Evolutionary conservation across 768 basidiomycete genomes (phyloP).

Genomic region (Mycena belliarum): DNA sequence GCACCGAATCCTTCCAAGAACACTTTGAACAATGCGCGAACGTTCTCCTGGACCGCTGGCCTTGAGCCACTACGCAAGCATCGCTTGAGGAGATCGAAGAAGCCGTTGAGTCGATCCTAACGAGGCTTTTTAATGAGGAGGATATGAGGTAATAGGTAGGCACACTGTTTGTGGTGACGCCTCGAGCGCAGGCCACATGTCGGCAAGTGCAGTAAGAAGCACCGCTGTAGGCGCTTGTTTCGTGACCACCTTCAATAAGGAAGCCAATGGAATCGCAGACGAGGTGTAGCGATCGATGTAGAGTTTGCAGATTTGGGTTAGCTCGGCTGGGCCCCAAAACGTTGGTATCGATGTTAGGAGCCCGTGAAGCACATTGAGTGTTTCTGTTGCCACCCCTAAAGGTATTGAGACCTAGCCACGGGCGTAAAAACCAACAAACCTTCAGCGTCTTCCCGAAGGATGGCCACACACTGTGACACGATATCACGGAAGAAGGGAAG

Average conservation of each 20-base stretch:
- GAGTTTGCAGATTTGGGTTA: slow-evolving; percentile 55
- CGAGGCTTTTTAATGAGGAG: neutral
- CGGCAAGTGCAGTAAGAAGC: slow-evolving; percentile 64
- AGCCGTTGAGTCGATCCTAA: slow-evolving; percentile 42
- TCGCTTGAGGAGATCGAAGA: slow-evolving; percentile 70
- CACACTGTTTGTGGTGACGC: slow-evolving; percentile 39
- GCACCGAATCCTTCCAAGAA: slow-evolving; percentile 80
- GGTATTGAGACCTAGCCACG: slow-evolving; percentile 1
- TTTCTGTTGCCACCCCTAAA: slow-evolving; percentile 35
- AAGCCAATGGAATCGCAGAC: slow-evolving; percentile 38
- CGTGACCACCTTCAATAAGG: slow-evolving; percentile 62
- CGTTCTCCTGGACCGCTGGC: slow-evolving; percentile 60
- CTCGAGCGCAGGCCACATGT: slow-evolving; percentile 50
- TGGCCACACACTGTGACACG: slow-evolving; percentile 53
- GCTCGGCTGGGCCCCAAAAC: slow-evolving; percentile 72
- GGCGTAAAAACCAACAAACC: slow-evolving; percentile 27
- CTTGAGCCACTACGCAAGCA: slow-evolving; percentile 66
- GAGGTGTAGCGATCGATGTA: slow-evolving; percentile 49
- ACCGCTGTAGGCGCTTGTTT: slow-evolving; percentile 70
- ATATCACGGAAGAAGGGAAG: slow-evolving; percentile 84
- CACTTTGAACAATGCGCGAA: slow-evolving; percentile 70
- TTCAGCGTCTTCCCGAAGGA: slow-evolving; percentile 45
- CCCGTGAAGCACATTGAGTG: slow-evolving; percentile 57
- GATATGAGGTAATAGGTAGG: neutral
- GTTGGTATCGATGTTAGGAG: slow-evolving; percentile 76